Evolutionary conservation across 257 asterid genomes (phyloP), one percentile per base, ranked within the genome.

Genomic region (Plantago elongata): DNA sequence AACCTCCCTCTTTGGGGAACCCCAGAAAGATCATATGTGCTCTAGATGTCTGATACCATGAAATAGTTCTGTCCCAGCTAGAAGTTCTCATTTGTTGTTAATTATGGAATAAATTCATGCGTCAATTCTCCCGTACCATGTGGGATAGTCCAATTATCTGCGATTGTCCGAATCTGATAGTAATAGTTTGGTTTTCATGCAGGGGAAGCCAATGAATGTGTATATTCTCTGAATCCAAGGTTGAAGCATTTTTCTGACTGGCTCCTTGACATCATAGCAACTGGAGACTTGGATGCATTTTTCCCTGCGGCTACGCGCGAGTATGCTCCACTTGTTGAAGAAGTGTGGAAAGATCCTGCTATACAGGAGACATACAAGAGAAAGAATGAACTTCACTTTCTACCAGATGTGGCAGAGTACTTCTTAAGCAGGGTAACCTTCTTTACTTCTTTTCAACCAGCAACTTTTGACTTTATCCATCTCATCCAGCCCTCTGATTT

Each of bases 291-390:
- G 81, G 98, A 92, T 72, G 87, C 95, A 13, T 88, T 88, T 69
- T 92, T 88, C 71, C 98, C 98, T 13, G 98, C 98, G n/a, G 98
- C 97, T 37, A 86, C 97, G 0, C 95, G 98, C 34, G 98, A 92
- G 73, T 88, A 92, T 72, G 98, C 98, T 61, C 97, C 98, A 1
- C 72, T 92, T 11, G 95, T 92, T 27, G 98, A 92, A 70, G 98
- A 92, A 82, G 95, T 89, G 34, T 92, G 98, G 98, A 76, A 75
- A 71, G 95, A 92, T 81, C 86, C 84, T 58, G 95, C 98, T 50
- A 81, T 92, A 64, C 95, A 88, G 68, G 97, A 81, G 75, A 83
- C 98, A 0, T 92, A 78, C 65, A 75, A 68, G 62, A 88, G 97
- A 71, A 88, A 78, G 78, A 63, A 76, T 58, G 95, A 88, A 67